Evolutionary conservation across 2,329 filamentous ascomycete species (phyloP), one percentile per base, ranked within the genome.

Genomic region (Neonectria ditissima): DNA sequence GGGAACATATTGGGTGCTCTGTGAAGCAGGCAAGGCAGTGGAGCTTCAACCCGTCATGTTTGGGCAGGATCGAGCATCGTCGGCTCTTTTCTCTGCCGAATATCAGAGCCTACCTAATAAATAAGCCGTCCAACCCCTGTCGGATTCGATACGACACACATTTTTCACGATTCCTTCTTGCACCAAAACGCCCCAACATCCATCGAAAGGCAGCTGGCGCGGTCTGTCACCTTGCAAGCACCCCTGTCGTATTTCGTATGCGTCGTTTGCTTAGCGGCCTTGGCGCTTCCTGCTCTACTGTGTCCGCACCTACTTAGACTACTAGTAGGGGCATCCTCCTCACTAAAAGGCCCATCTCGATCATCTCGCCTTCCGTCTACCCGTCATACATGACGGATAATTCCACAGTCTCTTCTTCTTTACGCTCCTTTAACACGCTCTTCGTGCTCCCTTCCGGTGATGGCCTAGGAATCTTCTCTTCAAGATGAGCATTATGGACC

Each of bases 401-500:
- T 45, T 32, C 39, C 6, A 22, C 37, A 24, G 6, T 26, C 7
- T 18, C 18, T 57, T 30, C 18, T 22, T 37, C 18, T 22, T 20
- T 16, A 50, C 14, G 26, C 43, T 16, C 45, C 5, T 20, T 7
- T 50, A 18, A 13, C 3, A 6, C 56, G 16, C 20, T 18, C n/a
- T 37, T 30, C 44, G 22, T 30, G 57, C 37, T 28, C n/a, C 51
- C 26, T 26, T 5, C 32, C 37, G 24, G 44, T 52, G 41, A 66
- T 50, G 57, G 43, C 14, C 54, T 50, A 24, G 39, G 59, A 37
- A 18, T 34, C 30, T 16, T 45, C 18, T 13, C 16, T 26, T 44
- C 56, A 65, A 61, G 45, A 73, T 72, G 64, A 60, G 47, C 41
- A 45, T 50, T 47, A 59, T 54, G 52, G 59, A 69, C 39, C 62